A percentile compares a stretch with the other conserved stretches of the same genome.
These are phyloP conservation scores for Ceriops decandra DNA, from an alignment of 345 rosid species.

Conservation along the genomic window DNA sequence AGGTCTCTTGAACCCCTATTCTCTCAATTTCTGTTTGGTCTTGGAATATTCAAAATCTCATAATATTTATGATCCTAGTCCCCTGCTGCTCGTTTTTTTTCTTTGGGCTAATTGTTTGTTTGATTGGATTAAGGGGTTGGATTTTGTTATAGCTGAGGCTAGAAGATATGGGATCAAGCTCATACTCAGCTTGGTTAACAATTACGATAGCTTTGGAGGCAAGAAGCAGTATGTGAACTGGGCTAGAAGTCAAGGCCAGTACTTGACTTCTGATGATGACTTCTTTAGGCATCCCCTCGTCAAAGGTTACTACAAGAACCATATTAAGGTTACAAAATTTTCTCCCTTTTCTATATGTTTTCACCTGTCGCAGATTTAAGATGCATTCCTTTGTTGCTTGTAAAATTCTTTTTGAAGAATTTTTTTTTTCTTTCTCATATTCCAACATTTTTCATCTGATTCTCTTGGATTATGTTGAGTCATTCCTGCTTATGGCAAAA, in stretches of 20 bases:
- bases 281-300: slow-evolving; percentile 32
- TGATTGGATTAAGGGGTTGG: slow-evolving; percentile 20
- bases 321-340: slow-evolving; percentile 9
- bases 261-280: slow-evolving; percentile 29
- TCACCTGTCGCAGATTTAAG: background rate
- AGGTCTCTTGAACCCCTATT: slow-evolving; percentile 10
- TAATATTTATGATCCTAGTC: background rate
- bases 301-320: slow-evolving; percentile 28
- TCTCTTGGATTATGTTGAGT: background rate
- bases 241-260: slow-evolving; percentile 23
- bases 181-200: slow-evolving; percentile 30
- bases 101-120: background rate
- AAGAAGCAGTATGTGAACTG: slow-evolving; percentile 30
- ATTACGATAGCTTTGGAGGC: slow-evolving; percentile 34
- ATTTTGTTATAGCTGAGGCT: slow-evolving; percentile 33
- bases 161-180: slow-evolving; percentile 31
- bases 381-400: background rate
- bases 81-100: background rate
- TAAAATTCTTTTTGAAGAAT: background rate
- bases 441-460: background rate
- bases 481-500: background rate
- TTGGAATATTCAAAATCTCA: background rate
- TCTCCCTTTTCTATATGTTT: background rate
- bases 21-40: background rate
- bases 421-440: no score